A percentile compares a stretch with the other conserved stretches of the same genome.
Evolutionary conservation across 768 basidiomycete genomes (phyloP).

Genomic region (Termitomyces sp.): DNA sequence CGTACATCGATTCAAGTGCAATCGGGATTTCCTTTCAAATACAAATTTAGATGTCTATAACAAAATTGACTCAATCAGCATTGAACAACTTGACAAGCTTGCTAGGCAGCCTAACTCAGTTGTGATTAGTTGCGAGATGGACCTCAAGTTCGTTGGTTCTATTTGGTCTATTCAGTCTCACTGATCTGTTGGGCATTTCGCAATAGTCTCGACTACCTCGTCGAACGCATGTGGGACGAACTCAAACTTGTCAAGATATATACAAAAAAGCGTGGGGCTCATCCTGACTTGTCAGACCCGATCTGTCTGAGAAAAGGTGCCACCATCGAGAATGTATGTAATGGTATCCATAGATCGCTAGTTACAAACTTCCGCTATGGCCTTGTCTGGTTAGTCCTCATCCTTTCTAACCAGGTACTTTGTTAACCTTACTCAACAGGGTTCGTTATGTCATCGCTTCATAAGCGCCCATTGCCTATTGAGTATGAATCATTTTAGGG

Average conservation of each 20-base stretch:
- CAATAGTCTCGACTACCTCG: conserved; percentile 63
- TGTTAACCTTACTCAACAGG: conserved; percentile 4
- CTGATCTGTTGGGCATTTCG: conserved; percentile 3
- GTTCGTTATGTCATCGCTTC: conserved; percentile 1
- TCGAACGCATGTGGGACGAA: conserved; percentile 77
- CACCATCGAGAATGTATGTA: conserved; percentile 92
- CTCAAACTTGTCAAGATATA: conserved; percentile 87
- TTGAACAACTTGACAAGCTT: conserved; percentile 80
- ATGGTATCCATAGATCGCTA: conserved; percentile 88
- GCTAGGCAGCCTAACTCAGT: conserved; percentile 80
- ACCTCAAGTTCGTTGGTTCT: conserved; percentile 63
- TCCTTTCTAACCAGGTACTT: background rate
- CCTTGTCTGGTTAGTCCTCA: conserved; percentile 74
- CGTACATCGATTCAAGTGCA: conserved; percentile 19
- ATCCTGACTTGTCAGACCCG: conserved; percentile 89
- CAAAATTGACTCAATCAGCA: conserved; percentile 88
- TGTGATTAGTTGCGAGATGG: conserved; percentile 97
- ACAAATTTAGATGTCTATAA: conserved; percentile 79
- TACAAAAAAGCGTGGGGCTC: conserved; percentile 95
- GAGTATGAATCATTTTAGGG: conserved; percentile 46
- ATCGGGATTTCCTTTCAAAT: background rate
- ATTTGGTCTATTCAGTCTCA: background rate
- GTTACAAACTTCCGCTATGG: conserved; percentile 92
- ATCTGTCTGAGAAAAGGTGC: conserved; percentile 89
- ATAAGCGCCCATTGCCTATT: background rate